phyloP scores from a whole-genome alignment of 495 filamentous ascomycete species.

The Talaromyces borbonicus region DNA sequence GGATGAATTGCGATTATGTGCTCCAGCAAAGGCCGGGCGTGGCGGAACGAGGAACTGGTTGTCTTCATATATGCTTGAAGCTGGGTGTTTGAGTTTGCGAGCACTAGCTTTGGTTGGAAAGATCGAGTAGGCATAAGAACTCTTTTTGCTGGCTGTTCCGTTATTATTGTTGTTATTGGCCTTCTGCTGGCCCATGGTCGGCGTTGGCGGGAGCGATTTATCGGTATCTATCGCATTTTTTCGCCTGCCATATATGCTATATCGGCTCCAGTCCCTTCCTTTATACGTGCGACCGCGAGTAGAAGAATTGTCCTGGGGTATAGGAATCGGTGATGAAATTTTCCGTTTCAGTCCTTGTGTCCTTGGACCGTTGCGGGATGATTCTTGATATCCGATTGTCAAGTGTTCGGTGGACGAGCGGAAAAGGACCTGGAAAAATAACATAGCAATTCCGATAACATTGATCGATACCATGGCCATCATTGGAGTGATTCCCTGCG shows the following conservation, averaged over 20 bases:
- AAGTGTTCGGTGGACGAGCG: constrained; percentile 22
- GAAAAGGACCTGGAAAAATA: constrained; percentile 24
- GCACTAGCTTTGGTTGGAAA: constrained; percentile 10
- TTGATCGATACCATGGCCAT: constrained; percentile 29
- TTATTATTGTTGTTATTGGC: background rate
- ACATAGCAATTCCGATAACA: constrained; percentile 21
- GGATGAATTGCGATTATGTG: constrained; percentile 23
- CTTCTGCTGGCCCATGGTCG: background rate
- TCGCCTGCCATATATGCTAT: background rate
- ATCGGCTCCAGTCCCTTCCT: too few species aligned
- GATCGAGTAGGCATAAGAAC: constrained; percentile 12
- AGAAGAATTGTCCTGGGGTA: background rate
- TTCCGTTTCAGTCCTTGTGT: constrained; percentile 12
- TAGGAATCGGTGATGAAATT: constrained; percentile 13
- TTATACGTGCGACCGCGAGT: background rate
- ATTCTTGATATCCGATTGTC: constrained; percentile 17
- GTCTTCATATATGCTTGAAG: constrained; percentile 10
- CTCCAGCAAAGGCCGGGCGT: constrained; percentile 1
- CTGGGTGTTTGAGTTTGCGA: constrained; percentile 3
- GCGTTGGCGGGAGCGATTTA: constrained; percentile 8
- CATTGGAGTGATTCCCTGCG: constrained; percentile 16
- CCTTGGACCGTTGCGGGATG: constrained; percentile 2
- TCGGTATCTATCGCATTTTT: constrained; percentile 5
- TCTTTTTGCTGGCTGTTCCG: background rate
- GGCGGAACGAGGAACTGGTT: constrained; percentile 9